Base-by-base conservation (phyloP, 257 asterid species). In the Anisodus acutangulus region DNA sequence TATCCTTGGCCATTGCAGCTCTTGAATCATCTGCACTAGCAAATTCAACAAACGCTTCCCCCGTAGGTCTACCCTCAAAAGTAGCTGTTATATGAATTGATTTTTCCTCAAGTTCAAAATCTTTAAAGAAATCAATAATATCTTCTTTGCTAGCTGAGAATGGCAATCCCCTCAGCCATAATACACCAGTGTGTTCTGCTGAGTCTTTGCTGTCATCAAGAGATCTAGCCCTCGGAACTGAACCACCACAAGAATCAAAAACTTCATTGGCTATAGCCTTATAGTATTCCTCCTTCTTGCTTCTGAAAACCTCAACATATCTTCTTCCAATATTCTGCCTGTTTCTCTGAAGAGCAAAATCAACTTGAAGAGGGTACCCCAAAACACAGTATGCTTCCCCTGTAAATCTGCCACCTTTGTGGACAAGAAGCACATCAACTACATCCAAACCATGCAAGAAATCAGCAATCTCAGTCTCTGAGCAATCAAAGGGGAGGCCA, bases 41-140 rank as follows among this genome's bases (percentile, higher is more conserved):
- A 90, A 96, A 96, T 88, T 96, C 99, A 85, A 93, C 99, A 88
- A 89, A 92, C 3, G 98, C 98, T 92, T 96, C 99, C 82, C 99
- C 98, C 51, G 97, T 94, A 9, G 99, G 91, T 86, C 98, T 90
- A 59, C 98, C 98, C 87, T 92, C 98, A 4, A 94, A 90, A 84
- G 90, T 95, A 66, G 92, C 89, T 31, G 97, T 89, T 72, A 94
- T 84, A 84, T 93, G 92, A 86, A 96, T 88, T 86, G 91, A 91
- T 60, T 93, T 97, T 84, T 92, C 98, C n/a, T 92, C 51, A 53
- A 96, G 89, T 54, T 70, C 90, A 85, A 92, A 96, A 87, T 92
- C 98, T 87, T 93, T 89, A 80, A 96, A 96, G 88, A 96, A 94
- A 41, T 90, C 91, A 55, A 91, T 62, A 78, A 94, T 92, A 70